Evolutionary conservation across 1,139 yeast genomes (phyloP).

Genomic region (Taiozyma sp.): DNA sequence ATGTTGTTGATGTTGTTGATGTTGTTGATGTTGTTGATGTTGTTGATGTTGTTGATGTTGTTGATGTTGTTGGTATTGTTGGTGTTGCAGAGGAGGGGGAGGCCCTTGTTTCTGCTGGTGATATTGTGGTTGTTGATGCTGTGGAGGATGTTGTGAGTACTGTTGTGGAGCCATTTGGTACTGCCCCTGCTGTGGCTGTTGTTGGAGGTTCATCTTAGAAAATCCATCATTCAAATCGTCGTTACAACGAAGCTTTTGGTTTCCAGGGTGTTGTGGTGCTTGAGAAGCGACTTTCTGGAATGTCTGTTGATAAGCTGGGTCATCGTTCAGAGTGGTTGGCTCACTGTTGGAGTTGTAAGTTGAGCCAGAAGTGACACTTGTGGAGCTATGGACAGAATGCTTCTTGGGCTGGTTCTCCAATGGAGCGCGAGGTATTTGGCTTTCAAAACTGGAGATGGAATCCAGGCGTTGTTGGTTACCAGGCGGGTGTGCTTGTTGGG

Average conservation of each 20-base stretch:
- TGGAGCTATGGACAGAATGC: not conserved
- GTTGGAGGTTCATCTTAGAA: not conserved
- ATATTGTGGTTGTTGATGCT: not conserved
- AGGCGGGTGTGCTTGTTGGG: not conserved
- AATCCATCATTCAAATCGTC: not conserved
- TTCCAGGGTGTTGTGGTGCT: not conserved
- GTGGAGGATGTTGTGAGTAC: not conserved
- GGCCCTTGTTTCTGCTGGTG: not conserved
- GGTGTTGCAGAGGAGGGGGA: not conserved
- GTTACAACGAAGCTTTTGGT: not conserved
- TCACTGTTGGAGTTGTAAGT: not conserved
- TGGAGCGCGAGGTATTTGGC: not conserved
- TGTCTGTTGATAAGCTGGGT: not conserved
- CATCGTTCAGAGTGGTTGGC: not conserved
- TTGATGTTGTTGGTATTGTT: not conserved
- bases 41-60: not conserved
- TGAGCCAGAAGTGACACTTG: not conserved
- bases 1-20: too few relatives aligned
- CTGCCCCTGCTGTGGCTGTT: not conserved
- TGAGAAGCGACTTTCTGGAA: not conserved
- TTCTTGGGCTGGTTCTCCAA: not conserved
- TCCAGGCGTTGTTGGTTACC: slow-evolving; percentile 1
- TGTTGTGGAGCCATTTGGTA: not conserved
- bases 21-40: too few relatives aligned
- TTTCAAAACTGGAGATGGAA: slow-evolving; percentile 5